Base-by-base conservation (phyloP, 768 basidiomycete species). In the Lentinus tigrinus region DNA sequence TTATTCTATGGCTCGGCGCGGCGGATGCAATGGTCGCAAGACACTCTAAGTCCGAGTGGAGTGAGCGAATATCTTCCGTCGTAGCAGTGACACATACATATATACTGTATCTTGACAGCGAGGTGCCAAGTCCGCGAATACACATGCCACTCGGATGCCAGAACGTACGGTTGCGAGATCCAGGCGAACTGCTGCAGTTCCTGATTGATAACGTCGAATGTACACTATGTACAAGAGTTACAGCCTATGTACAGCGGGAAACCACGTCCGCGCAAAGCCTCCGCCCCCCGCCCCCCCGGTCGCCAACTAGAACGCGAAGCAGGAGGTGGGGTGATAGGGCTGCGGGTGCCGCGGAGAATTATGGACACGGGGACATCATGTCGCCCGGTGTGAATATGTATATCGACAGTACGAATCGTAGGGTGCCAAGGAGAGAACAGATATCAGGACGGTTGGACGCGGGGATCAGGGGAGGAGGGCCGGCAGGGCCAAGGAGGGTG, bases 191-290 rank as follows among this genome's bases (percentile, higher is more conserved):
- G 24, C 28, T 23, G 17, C 19, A 21, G 34, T 1, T 34, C n/a
- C 36, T 44, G 58, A 59, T 54, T 31, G 57, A 60, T 55, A 44
- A 60, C 53, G 58, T 55, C 53, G 53, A 38, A 13, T 17, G 54
- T 26, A 58, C 51, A 58, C n/a, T 26, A 56, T 56, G 47, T 48
- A 56, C 55, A 47, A 16, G 17, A 21, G 37, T 16, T 55, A 46
- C 21, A 24, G 27, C 23, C 37, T 40, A 54, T 54, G 43, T 34
- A 49, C 47, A 53, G 43, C 6, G 31, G 31, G 31, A 31, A n/a
- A 11, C 31, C 31, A 11, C 31, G 31, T 31, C 31, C 31, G 31
- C 31, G 31, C 31, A 11, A 31, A 11, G 7, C 31, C 11, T 31
- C 31, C 31, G 31, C 9, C 39, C 5, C 39, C 39, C 6, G 16